A percentile compares a stretch with the other conserved stretches of the same genome.
These are phyloP conservation scores for Penicillium brevicompactum DNA, from an alignment of 2,329 filamentous ascomycete species.

Conservation along the genomic window DNA sequence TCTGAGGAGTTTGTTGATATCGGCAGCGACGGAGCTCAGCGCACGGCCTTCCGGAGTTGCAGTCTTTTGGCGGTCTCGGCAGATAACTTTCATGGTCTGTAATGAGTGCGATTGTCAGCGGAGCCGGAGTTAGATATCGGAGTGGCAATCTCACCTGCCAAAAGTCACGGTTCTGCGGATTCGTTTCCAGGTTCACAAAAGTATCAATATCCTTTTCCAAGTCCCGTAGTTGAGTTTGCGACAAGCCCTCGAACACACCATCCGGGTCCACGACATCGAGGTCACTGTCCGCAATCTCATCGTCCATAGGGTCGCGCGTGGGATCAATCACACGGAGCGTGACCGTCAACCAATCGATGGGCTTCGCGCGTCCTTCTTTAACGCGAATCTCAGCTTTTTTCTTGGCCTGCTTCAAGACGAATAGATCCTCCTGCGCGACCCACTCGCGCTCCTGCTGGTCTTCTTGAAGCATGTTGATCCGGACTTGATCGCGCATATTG, in stretches of 20 bases:
- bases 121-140: background rate
- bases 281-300: conserved; percentile 76
- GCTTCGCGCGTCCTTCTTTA: conserved; percentile 83
- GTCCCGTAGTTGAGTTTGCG: conserved; percentile 67
- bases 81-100: conserved; percentile 79
- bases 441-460: conserved; percentile 80
- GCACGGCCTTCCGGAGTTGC: conserved; percentile 71
- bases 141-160: conserved; percentile 65
- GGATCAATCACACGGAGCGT: conserved; percentile 85
- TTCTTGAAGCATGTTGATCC: conserved; percentile 62
- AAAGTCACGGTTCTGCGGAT: conserved; percentile 77
- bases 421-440: conserved; percentile 92
- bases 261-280: conserved; percentile 79
- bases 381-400: conserved; percentile 97
- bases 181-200: conserved; percentile 79
- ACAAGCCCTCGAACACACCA: conserved; percentile 74
- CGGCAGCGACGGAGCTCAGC: conserved; percentile 77
- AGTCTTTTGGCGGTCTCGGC: conserved; percentile 71
- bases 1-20: conserved; percentile 83
- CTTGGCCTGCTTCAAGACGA: conserved; percentile 94
- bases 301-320: conserved; percentile 76
- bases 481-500: conserved; percentile 48
- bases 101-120: background rate
- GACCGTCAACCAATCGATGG: conserved; percentile 92
- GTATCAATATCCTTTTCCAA: conserved; percentile 80